Evolutionary conservation across 495 filamentous ascomycete genomes (phyloP).

Genomic region (Penicillium parvum): DNA sequence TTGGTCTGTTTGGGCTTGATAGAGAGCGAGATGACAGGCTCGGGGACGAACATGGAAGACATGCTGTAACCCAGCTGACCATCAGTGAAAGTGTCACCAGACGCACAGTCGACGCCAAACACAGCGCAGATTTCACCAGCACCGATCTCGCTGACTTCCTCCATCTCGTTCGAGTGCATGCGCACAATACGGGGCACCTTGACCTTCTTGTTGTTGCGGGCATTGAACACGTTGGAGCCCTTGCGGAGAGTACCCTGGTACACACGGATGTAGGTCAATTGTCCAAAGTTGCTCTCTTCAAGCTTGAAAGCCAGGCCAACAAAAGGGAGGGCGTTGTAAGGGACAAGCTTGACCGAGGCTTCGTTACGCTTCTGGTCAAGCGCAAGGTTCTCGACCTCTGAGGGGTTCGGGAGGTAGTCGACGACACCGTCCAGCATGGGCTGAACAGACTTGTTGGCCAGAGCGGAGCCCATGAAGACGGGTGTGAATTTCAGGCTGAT

Average conservation of each 20-base stretch:
- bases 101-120: constrained; percentile 97
- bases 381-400: constrained; percentile 84
- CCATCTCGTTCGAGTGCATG: constrained; percentile 99
- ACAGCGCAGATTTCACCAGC: constrained; percentile 98
- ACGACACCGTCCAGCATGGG: constrained; percentile 96
- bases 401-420: constrained; percentile 92
- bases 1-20: constrained; percentile 95
- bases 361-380: constrained; percentile 79
- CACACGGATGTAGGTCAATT: constrained; percentile 97
- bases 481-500: constrained; percentile 88
- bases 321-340: constrained; percentile 89
- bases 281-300: constrained; percentile 97
- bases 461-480: constrained; percentile 91
- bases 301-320: constrained; percentile 98
- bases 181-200: constrained; percentile 96
- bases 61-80: constrained; percentile 90
- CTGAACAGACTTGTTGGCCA: constrained; percentile 93
- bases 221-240: constrained; percentile 87
- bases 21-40: constrained; percentile 94
- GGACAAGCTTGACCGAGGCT: constrained; percentile 74
- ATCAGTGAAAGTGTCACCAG: constrained; percentile 97
- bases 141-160: constrained; percentile 85
- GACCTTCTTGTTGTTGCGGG: constrained; percentile 90
- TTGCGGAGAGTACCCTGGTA: constrained; percentile 93
- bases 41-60: constrained; percentile 98